Evolutionary conservation across 148 eudicot genomes (phyloP), one percentile per base, ranked within the genome.

Genomic region (Pharnaceum exiguum): DNA sequence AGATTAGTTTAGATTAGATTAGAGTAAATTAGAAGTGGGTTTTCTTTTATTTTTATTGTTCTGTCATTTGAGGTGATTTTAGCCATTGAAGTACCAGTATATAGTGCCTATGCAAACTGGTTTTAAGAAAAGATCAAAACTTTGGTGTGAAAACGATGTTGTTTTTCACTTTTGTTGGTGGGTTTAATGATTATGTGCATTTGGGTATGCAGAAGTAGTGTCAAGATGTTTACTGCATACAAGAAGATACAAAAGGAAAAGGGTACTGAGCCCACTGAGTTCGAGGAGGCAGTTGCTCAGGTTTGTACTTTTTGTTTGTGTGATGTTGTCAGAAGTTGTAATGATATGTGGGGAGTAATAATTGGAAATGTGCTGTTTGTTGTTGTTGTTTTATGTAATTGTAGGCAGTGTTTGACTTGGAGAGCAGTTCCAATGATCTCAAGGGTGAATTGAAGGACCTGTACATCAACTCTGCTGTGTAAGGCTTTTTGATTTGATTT

Each of bases 321-420:
- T 27, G 0, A 15, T 59, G 0, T 16, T 39, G 9, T 16, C 16
- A 7, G 24, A 5, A 4, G 23, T 12, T 10, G 10, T 15, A 9
- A n/a, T 0, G 11, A 5, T 16, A 22, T 37, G 5, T 13, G 11
- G 22, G 33, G 6, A 9, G 6, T 10, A 13, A 2, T 39, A 1
- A 12, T 13, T n/a, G 4, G 7, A 39, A n/a, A 12, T 12, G 8
- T 35, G 38, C 10, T 40, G 12, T 42, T 10, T 7, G 6, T 40
- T 15, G 4, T 13, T 10, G 1, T 22, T 1, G 9, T 12, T 33
- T 33, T 4, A 18, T 13, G 4, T 2, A 17, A 13, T 66, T 57
- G 2, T 63, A 86, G 97, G 90, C 95, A 19, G 51, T 89, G 22
- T 89, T 85, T 79, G 96, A 89, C 57, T 45, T 89, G 76, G 94